Base-by-base conservation (phyloP, 306 rosid species). In the Cicer cuneatum region DNA sequence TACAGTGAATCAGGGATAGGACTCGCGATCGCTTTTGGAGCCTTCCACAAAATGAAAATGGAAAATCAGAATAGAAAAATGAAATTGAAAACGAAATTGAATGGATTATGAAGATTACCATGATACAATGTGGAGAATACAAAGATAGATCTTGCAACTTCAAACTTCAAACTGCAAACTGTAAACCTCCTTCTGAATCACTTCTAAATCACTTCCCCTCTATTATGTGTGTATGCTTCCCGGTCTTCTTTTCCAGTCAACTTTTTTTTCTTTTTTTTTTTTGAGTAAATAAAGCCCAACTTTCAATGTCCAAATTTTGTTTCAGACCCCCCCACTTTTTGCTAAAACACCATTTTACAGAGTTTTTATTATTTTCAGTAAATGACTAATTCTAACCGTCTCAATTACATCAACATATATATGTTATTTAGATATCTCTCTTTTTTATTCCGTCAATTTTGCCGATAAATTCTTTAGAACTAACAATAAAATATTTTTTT, bases 1-100 rank as follows among this genome's bases (percentile, higher is more conserved):
- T 90, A 95, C 90, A 87, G 83, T 13, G 93, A 81, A 72, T 83
- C 96, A 8, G 98, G 86, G 14, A 95, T 87, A 5, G 99, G 99
- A 85, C 99, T 90, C 71, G 91, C 13, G 74, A 95, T 88, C 48
- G 99, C 82, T 83, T 86, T 95, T 75, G 96, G 84, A 80, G 97
- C 92, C 99, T 90, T 72, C 47, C 7, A 72, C 47, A 29, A 29
- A 29, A 24, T 24, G 39, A 29, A 38, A 9, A 10, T 8, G 12
- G 33, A 29, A 43, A 45, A 51, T 81, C 46, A 62, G 48, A 77
- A 33, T 59, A 3, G 49, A 59, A 29, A 33, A 74, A 10, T 33
- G 40, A 41, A 57, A 61, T 13, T 35, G 5, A 63, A 33, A 45
- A 37, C 38, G 48, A 71, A 81, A 62, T 79, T 43, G 64, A 69